phyloP scores from a whole-genome alignment of 129 eudicot species.

The Lactuca sativa region DNA sequence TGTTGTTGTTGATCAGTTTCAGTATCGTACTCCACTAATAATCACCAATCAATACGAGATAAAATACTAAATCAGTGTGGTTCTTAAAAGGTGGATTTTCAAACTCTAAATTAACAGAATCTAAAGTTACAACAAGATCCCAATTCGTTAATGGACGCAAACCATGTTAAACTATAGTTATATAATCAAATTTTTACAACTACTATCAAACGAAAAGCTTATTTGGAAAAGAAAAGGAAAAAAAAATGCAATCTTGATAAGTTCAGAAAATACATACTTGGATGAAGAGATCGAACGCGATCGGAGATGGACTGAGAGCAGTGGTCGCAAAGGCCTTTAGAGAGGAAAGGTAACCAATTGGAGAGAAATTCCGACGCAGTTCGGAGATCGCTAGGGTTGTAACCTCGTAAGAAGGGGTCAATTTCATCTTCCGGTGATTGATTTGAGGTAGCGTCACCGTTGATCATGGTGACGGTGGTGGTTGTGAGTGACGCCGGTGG shows the following conservation, averaged over 20 bases:
- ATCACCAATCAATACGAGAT: conserved; percentile 17
- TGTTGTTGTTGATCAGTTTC: conserved; percentile 27
- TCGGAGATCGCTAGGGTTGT: conserved; percentile 59
- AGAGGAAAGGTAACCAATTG: conserved; percentile 80
- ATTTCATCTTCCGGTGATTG: conserved; percentile 14
- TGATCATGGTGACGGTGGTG: conserved; percentile 24
- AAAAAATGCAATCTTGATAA: neutral
- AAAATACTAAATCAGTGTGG: conserved; percentile 4
- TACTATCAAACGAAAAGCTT: neutral
- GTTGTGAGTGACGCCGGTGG: conserved; percentile 3
- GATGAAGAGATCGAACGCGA: conserved; percentile 63
- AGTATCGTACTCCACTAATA: conserved; percentile 9
- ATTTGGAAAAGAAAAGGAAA: neutral
- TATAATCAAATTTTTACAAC: neutral
- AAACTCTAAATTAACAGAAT: neutral
- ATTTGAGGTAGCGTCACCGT: conserved; percentile 20
- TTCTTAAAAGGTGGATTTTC: neutral
- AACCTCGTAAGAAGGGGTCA: conserved; percentile 61
- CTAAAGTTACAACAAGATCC: conserved; percentile 2
- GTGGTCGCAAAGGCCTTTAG: conserved; percentile 62
- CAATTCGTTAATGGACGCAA: neutral
- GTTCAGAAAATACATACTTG: conserved; percentile 18
- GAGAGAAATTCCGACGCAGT: conserved; percentile 75
- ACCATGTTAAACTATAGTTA: neutral
- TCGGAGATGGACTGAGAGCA: conserved; percentile 50